Base-by-base conservation (phyloP, 2,329 filamentous ascomycete species). In the Annulohypoxylon truncatum region DNA sequence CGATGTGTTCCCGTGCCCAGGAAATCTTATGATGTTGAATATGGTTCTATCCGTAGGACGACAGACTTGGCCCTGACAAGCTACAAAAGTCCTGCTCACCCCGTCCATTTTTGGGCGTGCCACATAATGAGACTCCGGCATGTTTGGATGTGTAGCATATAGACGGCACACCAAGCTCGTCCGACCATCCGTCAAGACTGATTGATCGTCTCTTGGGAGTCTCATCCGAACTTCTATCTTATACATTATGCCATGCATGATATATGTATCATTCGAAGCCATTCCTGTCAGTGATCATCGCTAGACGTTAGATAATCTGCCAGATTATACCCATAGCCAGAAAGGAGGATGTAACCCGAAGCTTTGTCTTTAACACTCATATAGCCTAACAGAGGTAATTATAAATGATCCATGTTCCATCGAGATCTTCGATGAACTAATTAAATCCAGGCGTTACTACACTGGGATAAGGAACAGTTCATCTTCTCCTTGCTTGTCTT, bases 131-230 rank as follows among this genome's bases (percentile, higher is more conserved):
- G 42, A 51, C 55, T 13, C 40, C 24, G 9, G n/a, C 9, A 26
- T 47, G 48, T 42, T 57, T 57, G 31, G 31, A 61, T 18, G 10
- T 50, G 52, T 42, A 15, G 18, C 40, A 44, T 46, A 24, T 47
- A 48, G n/a, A 35, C 18, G 20, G 13, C 15, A 10, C 26, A 46
- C 31, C 18, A 3, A 29, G 15, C 52, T 66, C 51, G 31, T 61
- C 58, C 46, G 44, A 59, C 24, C 20, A 18, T 61, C 20, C 26
- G n/a, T 40, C 56, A 52, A 47, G 38, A 40, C 18, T 52, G 66
- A 61, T 24, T 68, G 66, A 69, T 69, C 63, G 66, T 52, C 66
- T 35, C 53, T 51, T 61, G 48, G 33, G 40, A 33, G 46, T 64
- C 44, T 62, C 54, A 56, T 63, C 66, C 44, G 40, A 62, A 57